Evolutionary conservation across 257 asterid species (phyloP), one percentile per base, ranked within the genome.

Genomic region (Sherardia arvensis): DNA sequence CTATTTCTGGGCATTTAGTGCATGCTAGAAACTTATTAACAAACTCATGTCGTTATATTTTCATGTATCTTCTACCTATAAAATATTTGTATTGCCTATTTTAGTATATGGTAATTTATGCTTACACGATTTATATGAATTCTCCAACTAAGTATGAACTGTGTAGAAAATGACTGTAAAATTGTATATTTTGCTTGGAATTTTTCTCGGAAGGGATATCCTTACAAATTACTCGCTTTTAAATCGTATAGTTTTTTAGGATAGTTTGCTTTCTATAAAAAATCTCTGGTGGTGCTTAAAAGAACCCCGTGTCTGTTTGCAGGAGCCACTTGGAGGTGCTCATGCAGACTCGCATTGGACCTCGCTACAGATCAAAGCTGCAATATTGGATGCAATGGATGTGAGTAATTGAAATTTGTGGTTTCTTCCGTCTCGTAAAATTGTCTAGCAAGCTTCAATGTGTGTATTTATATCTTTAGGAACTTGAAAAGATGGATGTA

Each of bases 321-420:
- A 91, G 98, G 99, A 92, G 86, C 96, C 99, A 71, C 94, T 92
- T 76, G 96, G 97, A 51, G 99, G 99, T 65, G 99, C 95, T 30
- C 99, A 92, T 74, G 84, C 89, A 65, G 97, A 92, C 81, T 79
- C 97, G 48, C 67, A 85, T 65, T 89, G 97, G 99, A 89, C 97
- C 48, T 92, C 99, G 0, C 95, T 83, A 76, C 99, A 87, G 83
- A 82, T 92, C 49, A 92, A 89, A 83, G 61, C 76, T 62, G 91
- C 95, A 51, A 92, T 92, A 69, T 67, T 85, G 67, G 80, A 92
- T 69, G 38, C 89, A 68, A 89, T 87, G 97, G 95, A 92, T 72
- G 99, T 92, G 72, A 89, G 97, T 84, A 59, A 57, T 66, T 66
- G 48, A 49, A 28, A 21, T 61, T 29, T 28, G 33, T 73, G 53